A percentile compares a stretch with the other conserved stretches of the same genome.
Evolutionary conservation across 805 yeast species (phyloP).

Genomic region (Saccharomycopsis sp.): DNA sequence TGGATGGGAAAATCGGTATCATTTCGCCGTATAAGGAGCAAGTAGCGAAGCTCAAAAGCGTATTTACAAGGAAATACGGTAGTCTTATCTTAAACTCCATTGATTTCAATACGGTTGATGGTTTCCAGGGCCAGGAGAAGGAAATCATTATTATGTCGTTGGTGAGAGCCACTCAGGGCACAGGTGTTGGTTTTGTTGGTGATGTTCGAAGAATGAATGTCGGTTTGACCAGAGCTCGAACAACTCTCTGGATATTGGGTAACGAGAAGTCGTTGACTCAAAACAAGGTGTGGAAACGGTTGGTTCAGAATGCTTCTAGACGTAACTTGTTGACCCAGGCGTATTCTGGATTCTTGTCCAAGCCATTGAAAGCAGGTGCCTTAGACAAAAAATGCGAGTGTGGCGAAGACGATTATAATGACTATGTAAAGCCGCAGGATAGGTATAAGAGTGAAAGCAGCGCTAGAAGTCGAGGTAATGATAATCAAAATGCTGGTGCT

Average conservation of each 20-base stretch:
- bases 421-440: background rate
- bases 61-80: constrained; percentile 60
- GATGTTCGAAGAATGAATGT: constrained; percentile 96
- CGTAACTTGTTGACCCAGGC: constrained; percentile 22
- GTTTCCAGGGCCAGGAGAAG: constrained; percentile 97
- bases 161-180: constrained; percentile 75
- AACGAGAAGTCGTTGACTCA: constrained; percentile 56
- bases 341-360: constrained; percentile 17
- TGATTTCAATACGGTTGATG: constrained; percentile 94
- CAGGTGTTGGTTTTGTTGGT: constrained; percentile 78
- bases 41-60: constrained; percentile 47
- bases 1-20: constrained; percentile 74
- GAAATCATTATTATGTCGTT: constrained; percentile 91
- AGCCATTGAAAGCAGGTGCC: background rate
- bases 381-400: background rate
- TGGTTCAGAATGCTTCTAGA: constrained; percentile 63
- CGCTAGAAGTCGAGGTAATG: background rate
- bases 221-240: constrained; percentile 87
- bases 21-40: constrained; percentile 96
- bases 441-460: background rate
- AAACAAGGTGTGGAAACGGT: constrained; percentile 66
- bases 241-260: constrained; percentile 91
- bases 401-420: background rate
- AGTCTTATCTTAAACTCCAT: constrained; percentile 53
- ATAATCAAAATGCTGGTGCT: background rate